A percentile compares a stretch with the other conserved stretches of the same genome.
These are phyloP conservation scores for Penicillium verhagenii DNA, from an alignment of 495 filamentous ascomycete genomes.

Conservation along the genomic window DNA sequence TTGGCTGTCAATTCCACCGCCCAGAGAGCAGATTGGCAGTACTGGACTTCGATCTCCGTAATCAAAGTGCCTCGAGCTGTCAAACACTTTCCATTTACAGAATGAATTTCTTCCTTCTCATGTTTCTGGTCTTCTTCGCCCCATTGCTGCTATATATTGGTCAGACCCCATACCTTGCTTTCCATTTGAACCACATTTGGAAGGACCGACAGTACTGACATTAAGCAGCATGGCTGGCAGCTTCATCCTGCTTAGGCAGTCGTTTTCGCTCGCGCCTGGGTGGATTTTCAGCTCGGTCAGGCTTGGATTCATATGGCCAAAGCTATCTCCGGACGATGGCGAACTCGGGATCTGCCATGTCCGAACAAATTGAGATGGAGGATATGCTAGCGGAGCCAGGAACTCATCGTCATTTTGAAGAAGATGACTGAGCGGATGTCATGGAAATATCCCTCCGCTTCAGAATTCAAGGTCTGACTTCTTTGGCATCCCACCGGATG, in stretches of 20 bases:
- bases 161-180: constrained; percentile 23
- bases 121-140: constrained; percentile 50
- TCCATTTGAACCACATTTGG: background rate
- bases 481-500: constrained; percentile 50
- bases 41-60: background rate
- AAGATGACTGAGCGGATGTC: constrained; percentile 34
- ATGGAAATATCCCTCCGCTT: background rate
- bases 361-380: constrained; percentile 63
- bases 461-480: constrained; percentile 75
- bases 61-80: background rate
- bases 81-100: constrained; percentile 3
- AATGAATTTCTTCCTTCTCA: constrained; percentile 51
- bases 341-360: constrained; percentile 52
- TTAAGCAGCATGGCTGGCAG: constrained; percentile 49
- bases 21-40: no score
- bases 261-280: constrained; percentile 46
- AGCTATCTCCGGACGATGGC: constrained; percentile 56
- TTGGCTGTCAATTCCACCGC: no score
- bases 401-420: constrained; percentile 28
- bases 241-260: constrained; percentile 61
- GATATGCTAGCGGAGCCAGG: constrained; percentile 53
- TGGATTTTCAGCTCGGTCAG: constrained; percentile 33
- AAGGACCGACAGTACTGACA: constrained; percentile 20
- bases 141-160: constrained; percentile 50
- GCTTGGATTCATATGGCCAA: constrained; percentile 49